phyloP scores from a whole-genome alignment of 345 rosid species.

The Nasturtium officinale region DNA sequence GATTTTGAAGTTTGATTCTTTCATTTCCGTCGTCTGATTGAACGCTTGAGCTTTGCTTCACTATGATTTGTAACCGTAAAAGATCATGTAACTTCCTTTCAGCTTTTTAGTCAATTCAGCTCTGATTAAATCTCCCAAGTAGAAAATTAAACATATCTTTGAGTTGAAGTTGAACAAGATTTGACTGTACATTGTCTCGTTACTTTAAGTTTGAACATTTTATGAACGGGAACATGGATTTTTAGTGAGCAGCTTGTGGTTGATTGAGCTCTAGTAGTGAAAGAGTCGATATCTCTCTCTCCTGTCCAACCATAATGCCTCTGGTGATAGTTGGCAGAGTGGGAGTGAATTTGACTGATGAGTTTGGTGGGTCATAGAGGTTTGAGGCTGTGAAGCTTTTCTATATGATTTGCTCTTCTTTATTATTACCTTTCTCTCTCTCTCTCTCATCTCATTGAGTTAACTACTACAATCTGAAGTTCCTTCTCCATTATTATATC shows the following conservation, averaged over 20 bases:
- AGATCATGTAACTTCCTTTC: conserved; percentile 29
- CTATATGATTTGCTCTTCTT: conserved; percentile 23
- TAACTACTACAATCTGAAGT: conserved; percentile 9
- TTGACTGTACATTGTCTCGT: conserved; percentile 9
- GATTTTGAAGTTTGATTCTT: conserved; percentile 23
- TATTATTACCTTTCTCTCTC: conserved; percentile 19
- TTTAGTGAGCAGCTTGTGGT: conserved; percentile 37
- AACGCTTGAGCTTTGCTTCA: conserved; percentile 8
- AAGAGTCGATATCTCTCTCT: conserved; percentile 12
- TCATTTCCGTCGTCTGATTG: conserved; percentile 2
- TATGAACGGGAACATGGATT: conserved; percentile 20
- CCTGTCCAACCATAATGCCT: conserved; percentile 32
- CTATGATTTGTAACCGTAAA: background rate
- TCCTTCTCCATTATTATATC: conserved; percentile 5
- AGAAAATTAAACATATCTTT: conserved; percentile 26
- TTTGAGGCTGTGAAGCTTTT: conserved; percentile 27
- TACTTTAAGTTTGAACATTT: background rate
- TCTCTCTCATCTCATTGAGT: conserved; percentile 14
- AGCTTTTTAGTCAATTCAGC: background rate
- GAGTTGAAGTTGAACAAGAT: conserved; percentile 17
- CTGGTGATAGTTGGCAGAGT: conserved; percentile 37
- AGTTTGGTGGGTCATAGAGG: conserved; percentile 40
- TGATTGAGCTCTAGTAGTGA: conserved; percentile 22
- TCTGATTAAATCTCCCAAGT: conserved; percentile 9
- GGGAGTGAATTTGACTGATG: conserved; percentile 36